These are phyloP conservation scores for Cryptococcus sp. DNA, from an alignment of 1,284 basidiomycete species.

Conservation along the genomic window DNA sequence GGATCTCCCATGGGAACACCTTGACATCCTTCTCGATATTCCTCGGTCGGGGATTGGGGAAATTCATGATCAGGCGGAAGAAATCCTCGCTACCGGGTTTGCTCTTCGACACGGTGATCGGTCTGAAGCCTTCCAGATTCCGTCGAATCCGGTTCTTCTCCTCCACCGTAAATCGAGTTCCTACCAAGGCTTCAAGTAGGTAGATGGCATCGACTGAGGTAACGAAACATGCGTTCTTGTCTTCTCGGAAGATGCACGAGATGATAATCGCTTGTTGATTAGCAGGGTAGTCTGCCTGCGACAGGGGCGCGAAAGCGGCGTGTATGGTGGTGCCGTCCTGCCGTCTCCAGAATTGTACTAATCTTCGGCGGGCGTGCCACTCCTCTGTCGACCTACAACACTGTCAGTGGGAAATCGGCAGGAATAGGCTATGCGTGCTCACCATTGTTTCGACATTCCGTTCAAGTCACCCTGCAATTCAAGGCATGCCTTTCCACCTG, in stretches of 20 bases:
- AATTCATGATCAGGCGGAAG: conserved; percentile 94
- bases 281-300: conserved; percentile 53
- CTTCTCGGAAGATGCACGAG: conserved; percentile 87
- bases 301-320: conserved; percentile 55
- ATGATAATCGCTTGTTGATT: conserved; percentile 56
- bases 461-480: conserved; percentile 56
- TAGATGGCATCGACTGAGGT: conserved; percentile 96
- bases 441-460: conserved; percentile 59
- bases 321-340: conserved; percentile 58
- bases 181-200: conserved; percentile 83
- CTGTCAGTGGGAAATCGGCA: neutral
- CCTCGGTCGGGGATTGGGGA: conserved; percentile 87
- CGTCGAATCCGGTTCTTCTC: conserved; percentile 95
- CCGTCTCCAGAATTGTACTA: conserved; percentile 59
- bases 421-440: conserved; percentile 19
- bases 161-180: conserved; percentile 81
- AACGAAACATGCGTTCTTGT: conserved; percentile 75
- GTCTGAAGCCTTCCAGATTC: conserved; percentile 88
- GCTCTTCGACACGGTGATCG: conserved; percentile 86
- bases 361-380: conserved; percentile 55
- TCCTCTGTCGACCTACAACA: conserved; percentile 54
- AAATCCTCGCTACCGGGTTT: conserved; percentile 77
- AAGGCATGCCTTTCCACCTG: conserved; percentile 43
- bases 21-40: conserved; percentile 99
- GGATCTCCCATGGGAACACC: conserved; percentile 88